Evolutionary conservation across 176 grass and related monocot genomes (phyloP).

Genomic region (Pontederia crassipes): DNA sequence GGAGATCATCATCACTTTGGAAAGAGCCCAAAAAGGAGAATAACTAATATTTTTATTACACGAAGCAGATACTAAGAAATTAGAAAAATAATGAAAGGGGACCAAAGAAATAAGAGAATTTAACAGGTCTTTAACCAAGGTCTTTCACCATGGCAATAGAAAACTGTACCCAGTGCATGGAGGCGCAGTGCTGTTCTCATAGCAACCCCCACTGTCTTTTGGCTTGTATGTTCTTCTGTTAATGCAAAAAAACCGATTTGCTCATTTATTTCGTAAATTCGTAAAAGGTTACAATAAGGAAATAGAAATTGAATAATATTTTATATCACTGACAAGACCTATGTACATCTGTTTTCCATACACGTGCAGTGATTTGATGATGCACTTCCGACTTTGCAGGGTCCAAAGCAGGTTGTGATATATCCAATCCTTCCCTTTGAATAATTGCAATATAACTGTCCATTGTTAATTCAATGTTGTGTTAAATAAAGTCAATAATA

Average conservation of each 20-base stretch:
- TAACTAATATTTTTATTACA: too few relatives aligned
- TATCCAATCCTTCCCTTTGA: slow-evolving; percentile 1
- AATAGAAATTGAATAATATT: not conserved
- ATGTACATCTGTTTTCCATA: not conserved
- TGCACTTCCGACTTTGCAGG: not conserved
- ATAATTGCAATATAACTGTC: not conserved
- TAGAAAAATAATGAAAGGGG: too few relatives aligned
- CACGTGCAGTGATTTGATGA: not conserved
- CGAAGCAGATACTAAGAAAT: too few relatives aligned
- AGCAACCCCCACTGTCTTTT: slow-evolving; percentile 36
- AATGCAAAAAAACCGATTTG: not conserved
- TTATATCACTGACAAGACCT: not conserved
- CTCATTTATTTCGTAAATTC: not conserved
- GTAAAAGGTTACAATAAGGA: not conserved
- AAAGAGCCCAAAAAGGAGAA: too few relatives aligned
- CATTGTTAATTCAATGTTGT: not conserved
- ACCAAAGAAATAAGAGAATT: too few relatives aligned
- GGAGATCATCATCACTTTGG: too few relatives aligned
- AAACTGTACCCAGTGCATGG: slow-evolving; percentile 54
- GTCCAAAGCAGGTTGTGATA: slow-evolving; percentile 6
- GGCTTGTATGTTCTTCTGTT: slow-evolving; percentile 58
- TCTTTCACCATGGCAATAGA: not conserved
- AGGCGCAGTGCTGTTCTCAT: slow-evolving; percentile 50
- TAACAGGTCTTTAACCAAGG: too few relatives aligned
- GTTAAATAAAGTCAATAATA: not conserved